Conservation (phyloP, 2,329 filamentous ascomycete species). For the Neofusicoccum sp. region DNA sequence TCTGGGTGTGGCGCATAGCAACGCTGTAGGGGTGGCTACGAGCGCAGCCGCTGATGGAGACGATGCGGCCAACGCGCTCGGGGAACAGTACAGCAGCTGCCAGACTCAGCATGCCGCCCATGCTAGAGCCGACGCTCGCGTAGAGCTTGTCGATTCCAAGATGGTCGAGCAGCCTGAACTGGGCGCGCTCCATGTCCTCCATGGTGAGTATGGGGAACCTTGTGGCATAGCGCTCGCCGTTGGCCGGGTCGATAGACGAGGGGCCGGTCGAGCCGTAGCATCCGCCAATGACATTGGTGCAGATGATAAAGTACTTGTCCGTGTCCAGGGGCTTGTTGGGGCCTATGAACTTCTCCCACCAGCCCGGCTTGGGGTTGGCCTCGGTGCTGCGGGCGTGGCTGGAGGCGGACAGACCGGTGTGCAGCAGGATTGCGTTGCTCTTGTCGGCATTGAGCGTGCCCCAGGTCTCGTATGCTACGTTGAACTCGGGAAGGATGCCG, state of each 20-base stretch:
- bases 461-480: constrained; percentile 93
- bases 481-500: constrained; percentile 82
- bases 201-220: constrained; percentile 94
- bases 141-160: constrained; percentile 77
- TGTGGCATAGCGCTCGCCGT: constrained; percentile 86
- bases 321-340: constrained; percentile 83
- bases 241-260: constrained; percentile 80
- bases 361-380: constrained; percentile 81
- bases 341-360: constrained; percentile 99
- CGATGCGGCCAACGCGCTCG: constrained; percentile 74
- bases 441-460: constrained; percentile 74
- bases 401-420: constrained; percentile 94
- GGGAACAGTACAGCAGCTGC: constrained; percentile 83
- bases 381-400: constrained; percentile 94
- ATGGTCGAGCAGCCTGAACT: constrained; percentile 82
- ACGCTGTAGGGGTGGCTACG: constrained; percentile 96
- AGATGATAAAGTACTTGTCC: constrained; percentile 87
- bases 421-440: constrained; percentile 86
- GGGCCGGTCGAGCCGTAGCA: constrained; percentile 96
- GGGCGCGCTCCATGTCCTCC: constrained; percentile 95
- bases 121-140: constrained; percentile 91
- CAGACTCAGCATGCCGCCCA: constrained; percentile 97
- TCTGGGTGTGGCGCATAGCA: constrained; percentile 95
- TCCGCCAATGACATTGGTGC: constrained; percentile 93
- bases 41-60: constrained; percentile 89